These are phyloP conservation scores for Nymphaea colorata DNA, from an alignment of 164 flowering plant species.

Conservation along the genomic window DNA sequence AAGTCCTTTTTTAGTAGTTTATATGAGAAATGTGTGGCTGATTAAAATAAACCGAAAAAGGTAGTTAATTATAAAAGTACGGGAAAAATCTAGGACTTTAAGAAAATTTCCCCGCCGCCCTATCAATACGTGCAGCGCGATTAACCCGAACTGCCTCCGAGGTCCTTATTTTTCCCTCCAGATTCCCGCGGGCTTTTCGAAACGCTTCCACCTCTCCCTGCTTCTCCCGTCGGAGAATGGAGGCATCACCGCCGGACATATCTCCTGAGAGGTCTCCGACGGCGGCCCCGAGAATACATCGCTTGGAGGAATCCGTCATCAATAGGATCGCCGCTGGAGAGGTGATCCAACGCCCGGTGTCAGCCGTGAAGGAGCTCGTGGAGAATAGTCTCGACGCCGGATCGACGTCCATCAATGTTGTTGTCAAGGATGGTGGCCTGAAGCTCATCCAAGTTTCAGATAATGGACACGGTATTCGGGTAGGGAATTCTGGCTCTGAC, in stretches of 20 bases:
- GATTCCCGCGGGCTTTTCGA: no score
- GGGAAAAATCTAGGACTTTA: no score
- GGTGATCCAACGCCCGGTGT: slow-evolving; percentile 88
- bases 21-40: no score
- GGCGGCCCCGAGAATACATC: slow-evolving; percentile 48
- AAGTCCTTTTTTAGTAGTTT: no score
- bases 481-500: slow-evolving; percentile 8
- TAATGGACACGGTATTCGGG: slow-evolving; percentile 93
- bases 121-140: no score
- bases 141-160: no score
- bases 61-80: no score
- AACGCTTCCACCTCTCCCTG: no score
- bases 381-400: slow-evolving; percentile 94
- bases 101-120: no score
- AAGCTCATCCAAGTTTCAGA: slow-evolving; percentile 97
- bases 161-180: no score
- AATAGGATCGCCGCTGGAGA: slow-evolving; percentile 96
- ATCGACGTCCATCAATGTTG: slow-evolving; percentile 67
- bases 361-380: slow-evolving; percentile 89
- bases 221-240: not conserved
- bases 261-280: slow-evolving; percentile 1
- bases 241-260: not conserved
- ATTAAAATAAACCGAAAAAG: no score
- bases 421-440: slow-evolving; percentile 90
- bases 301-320: slow-evolving; percentile 70